Evolutionary conservation across 177 flowering plant species (phyloP), one percentile per base, ranked within the genome.

Genomic region (Telopea speciosissima): DNA sequence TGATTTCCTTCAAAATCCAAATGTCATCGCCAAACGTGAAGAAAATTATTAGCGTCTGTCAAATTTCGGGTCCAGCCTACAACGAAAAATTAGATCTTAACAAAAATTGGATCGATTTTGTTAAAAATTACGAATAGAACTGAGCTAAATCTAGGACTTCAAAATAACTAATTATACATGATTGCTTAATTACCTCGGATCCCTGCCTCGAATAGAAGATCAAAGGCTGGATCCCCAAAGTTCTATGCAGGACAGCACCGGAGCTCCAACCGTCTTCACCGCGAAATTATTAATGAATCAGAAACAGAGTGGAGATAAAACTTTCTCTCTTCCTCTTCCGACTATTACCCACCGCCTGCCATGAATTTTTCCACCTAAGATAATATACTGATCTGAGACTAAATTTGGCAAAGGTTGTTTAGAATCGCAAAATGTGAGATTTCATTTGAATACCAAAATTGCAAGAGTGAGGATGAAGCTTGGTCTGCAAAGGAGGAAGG

Each of bases 221-320:
- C 77, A 63, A 81, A 83, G 85, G 82, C 85, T 74, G 86, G 75
- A 77, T 52, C 69, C 65, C 33, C 65, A 74, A 62, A 74, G 56
- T 49, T 7, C 74, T 72, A 70, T 74, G 73, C 67, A 72, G 68
- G 24, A 73, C 67, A 70, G 69, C 45, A 62, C 74, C 66, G 65
- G 59, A 74, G 74, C 74, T 74, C 69, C 63, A 23, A 58, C 74
- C 66, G 59, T 65, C 70, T 24, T 28, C 36, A 36, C 68, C 65
- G 58, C 72, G 66, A 74, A 42, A 64, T 36, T 49, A 49, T 49
- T 0, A 12, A 49, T 16, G 54, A 49, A 16, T 3, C 3, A 28
- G 31, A 28, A 28, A 28, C 31, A 4, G 4, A 28, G 31, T 2
- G 1, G 9, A 36, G 40, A 36, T n/a, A 8, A 49, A 19, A 49